Percentiles rank a stretch among this genome's conserved stretches.
Conservation (phyloP, 192 early-diverging fungal species). For the Spizellomyces sp. region DNA sequence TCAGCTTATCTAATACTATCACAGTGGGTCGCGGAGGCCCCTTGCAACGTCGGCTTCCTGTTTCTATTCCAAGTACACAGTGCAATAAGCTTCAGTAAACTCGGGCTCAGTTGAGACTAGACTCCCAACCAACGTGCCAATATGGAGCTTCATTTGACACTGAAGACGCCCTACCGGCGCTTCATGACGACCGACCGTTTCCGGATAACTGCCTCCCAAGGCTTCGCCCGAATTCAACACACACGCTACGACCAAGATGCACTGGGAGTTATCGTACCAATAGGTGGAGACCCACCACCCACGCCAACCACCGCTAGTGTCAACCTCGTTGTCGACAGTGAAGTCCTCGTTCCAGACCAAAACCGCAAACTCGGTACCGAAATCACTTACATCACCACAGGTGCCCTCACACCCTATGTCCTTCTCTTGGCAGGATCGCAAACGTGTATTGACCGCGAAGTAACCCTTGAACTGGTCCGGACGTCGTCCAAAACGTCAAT, state of each 20-base stretch:
- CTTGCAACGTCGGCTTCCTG: no score
- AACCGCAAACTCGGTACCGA: slow-evolving; percentile 1
- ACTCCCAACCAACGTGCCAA: no score
- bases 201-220: slow-evolving; percentile 12
- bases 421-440: slow-evolving; percentile 13
- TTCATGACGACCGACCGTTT: slow-evolving; percentile 10
- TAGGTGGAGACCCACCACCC: not conserved
- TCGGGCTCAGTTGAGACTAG: no score
- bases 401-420: slow-evolving; percentile 8
- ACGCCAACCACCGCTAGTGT: not conserved
- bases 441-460: slow-evolving; percentile 8
- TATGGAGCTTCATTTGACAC: slow-evolving; percentile 6
- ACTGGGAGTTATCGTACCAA: not conserved
- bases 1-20: no score
- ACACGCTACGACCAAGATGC: slow-evolving; percentile 8
- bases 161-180: slow-evolving; percentile 15
- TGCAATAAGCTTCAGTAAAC: no score
- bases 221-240: slow-evolving; percentile 16
- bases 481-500: not conserved
- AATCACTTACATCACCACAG: slow-evolving; percentile 7
- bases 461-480: slow-evolving; percentile 7
- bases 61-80: no score
- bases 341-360: not conserved
- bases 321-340: not conserved
- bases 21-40: no score